A percentile compares a stretch with the other conserved stretches of the same genome.
phyloP scores from a whole-genome alignment of 495 filamentous ascomycete species.

The Wilcoxina mikolae region DNA sequence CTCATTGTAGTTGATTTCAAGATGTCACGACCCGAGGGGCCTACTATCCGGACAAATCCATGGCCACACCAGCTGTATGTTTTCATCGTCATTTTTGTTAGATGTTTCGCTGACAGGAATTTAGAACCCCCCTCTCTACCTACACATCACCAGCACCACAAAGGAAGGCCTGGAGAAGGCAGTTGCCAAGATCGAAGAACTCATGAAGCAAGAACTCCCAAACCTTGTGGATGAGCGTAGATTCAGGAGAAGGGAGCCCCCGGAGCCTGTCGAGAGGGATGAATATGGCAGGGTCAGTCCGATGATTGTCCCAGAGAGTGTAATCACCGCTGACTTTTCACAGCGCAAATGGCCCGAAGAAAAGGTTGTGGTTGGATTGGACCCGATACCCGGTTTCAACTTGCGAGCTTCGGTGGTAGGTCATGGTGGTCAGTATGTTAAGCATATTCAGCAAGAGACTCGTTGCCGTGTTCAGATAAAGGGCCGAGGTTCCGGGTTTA shows the following conservation, averaged over 20 bases:
- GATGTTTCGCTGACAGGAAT: slow-evolving; percentile 6
- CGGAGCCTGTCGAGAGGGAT: slow-evolving; percentile 82
- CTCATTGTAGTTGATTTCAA: slow-evolving; percentile 51
- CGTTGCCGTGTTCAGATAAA: slow-evolving; percentile 95
- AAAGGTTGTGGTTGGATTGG: slow-evolving; percentile 75
- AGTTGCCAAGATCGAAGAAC: slow-evolving; percentile 67
- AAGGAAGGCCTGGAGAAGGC: slow-evolving; percentile 86
- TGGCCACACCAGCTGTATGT: slow-evolving; percentile 75
- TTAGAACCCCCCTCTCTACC: slow-evolving; percentile 83
- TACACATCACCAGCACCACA: slow-evolving; percentile 85
- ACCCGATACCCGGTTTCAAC: slow-evolving; percentile 91
- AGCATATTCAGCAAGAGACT: slow-evolving; percentile 91
- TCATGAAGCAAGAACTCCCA: slow-evolving; percentile 92
- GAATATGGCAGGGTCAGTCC: slow-evolving; percentile 74
- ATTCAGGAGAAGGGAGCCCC: slow-evolving; percentile 68
- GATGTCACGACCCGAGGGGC: slow-evolving; percentile 97
- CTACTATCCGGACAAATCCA: slow-evolving; percentile 93
- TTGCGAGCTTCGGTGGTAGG: slow-evolving; percentile 89
- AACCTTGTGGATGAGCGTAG: slow-evolving; percentile 90
- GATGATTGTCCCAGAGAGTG: background rate
- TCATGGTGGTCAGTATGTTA: slow-evolving; percentile 82
- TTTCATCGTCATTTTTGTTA: background rate
- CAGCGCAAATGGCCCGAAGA: slow-evolving; percentile 99
- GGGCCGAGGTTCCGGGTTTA: slow-evolving; percentile 87
- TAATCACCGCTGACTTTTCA: slow-evolving; percentile 27